Evolutionary conservation across 129 eudicot species (phyloP).

Genomic region (Escallonia rubra): DNA sequence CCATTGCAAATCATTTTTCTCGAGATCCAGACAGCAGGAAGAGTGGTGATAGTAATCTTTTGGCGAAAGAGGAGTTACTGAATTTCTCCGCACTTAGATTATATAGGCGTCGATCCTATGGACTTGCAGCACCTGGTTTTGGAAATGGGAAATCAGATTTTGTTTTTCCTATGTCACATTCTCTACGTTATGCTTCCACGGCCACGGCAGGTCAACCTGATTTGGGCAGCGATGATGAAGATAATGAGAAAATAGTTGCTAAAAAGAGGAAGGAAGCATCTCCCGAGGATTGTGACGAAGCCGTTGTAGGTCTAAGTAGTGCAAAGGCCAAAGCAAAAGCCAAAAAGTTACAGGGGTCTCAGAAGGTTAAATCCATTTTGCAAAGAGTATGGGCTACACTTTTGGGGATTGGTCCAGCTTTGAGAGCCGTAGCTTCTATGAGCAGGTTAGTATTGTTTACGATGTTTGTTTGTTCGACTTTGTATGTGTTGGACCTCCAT

Average conservation of each 20-base stretch:
- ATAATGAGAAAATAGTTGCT: slow-evolving; percentile 41
- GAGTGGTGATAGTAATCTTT: slow-evolving; percentile 14
- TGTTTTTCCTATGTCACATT: slow-evolving; percentile 24
- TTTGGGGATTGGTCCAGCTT: slow-evolving; percentile 87
- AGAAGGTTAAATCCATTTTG: slow-evolving; percentile 42
- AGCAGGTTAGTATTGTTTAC: slow-evolving; percentile 49
- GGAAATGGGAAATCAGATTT: slow-evolving; percentile 27
- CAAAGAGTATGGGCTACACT: slow-evolving; percentile 66
- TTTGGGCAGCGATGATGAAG: slow-evolving; percentile 44
- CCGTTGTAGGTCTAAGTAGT: slow-evolving; percentile 79
- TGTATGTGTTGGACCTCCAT: too few species aligned
- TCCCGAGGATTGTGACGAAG: slow-evolving; percentile 92
- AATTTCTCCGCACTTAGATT: slow-evolving; percentile 21
- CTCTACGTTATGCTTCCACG: slow-evolving; percentile 39
- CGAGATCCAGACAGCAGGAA: slow-evolving; percentile 20
- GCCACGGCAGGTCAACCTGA: slow-evolving; percentile 66
- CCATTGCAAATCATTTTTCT: slow-evolving; percentile 20
- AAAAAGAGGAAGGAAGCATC: slow-evolving; percentile 85
- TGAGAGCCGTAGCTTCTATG: slow-evolving; percentile 82
- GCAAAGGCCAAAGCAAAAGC: slow-evolving; percentile 86
- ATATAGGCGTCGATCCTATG: slow-evolving; percentile 22
- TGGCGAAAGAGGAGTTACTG: slow-evolving; percentile 20
- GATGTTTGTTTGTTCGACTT: not conserved
- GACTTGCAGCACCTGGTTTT: slow-evolving; percentile 9
- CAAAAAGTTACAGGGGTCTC: slow-evolving; percentile 57